Base-by-base conservation (phyloP, 495 filamentous ascomycete species). In the Aspergillus olivimuriae region DNA sequence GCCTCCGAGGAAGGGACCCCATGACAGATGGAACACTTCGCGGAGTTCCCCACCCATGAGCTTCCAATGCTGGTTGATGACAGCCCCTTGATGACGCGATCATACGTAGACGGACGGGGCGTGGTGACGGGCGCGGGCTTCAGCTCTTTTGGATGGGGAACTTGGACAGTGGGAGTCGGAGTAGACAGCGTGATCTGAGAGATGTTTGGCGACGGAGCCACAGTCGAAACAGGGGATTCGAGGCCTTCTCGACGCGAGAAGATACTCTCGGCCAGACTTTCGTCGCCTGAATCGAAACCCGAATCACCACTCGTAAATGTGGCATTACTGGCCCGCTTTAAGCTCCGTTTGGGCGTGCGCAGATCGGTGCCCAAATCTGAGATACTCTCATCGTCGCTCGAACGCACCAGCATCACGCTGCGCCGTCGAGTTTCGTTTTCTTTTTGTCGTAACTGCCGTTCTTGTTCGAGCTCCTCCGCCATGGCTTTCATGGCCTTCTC, bases 1-100 rank as follows among this genome's bases (percentile, higher is more conserved):
- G 82, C 83, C 43, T 86, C 74, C 20, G 79, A 79, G 28, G 77
- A 66, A 31, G 80, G 70, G 46, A 76, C 68, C 2, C 84, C 77
- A 53, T 77, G 57, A 55, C 82, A 86, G 44, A 79, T 84, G 15
- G 39, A 46, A 33, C 82, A 86, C 39, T 69, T 72, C 8, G 64
- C 58, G 0, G 53, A 47, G 24, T 55, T 61, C 4, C 51, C 57
- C 4, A 51, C 50, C 38, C 66, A 62, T 14, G 63, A 65, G 41
- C 54, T 62, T 9, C 61, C 52, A 37, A 69, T 48, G 9, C 62
- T 57, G 22, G 60, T 65, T 5, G 62, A 64, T 3, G 63, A 51
- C 36, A 67, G 53, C 9, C 66, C 65, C 37, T 70, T 69, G n/a
- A 69, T 43, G 9, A 70, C 63, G 9, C 58, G 62, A 24, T 72